phyloP scores from a whole-genome alignment of 2,329 filamentous ascomycete genomes.

The Aspergillus sclerotialis region DNA sequence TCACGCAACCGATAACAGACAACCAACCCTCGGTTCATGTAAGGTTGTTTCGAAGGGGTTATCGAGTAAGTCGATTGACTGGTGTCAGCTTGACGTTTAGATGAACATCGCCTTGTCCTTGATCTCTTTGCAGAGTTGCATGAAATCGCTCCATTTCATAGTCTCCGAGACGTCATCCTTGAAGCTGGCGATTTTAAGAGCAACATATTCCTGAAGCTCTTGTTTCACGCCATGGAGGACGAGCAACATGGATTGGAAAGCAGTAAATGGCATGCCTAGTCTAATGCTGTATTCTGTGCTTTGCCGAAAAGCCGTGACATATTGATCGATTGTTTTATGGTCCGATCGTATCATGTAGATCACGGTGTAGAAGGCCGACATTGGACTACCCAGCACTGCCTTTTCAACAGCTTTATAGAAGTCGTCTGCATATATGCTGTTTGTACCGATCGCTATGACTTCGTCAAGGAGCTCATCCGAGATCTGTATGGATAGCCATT shows the following conservation, averaged over 20 bases:
- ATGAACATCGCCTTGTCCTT: background rate
- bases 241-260: background rate
- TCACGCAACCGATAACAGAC: too few species aligned
- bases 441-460: too few species aligned
- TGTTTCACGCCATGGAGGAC: background rate
- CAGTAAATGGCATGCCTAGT: background rate
- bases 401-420: too few species aligned
- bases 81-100: too few species aligned
- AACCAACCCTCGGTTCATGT: too few species aligned
- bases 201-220: background rate
- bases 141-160: background rate
- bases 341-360: background rate
- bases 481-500: too few species aligned
- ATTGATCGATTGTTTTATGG: background rate
- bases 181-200: background rate
- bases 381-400: too few species aligned
- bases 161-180: background rate
- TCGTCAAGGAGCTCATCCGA: too few species aligned
- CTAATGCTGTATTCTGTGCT: background rate
- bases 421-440: too few species aligned
- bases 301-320: background rate
- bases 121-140: background rate
- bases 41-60: too few species aligned
- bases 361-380: background rate
- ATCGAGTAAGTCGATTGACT: too few species aligned